These are phyloP conservation scores for Scleroderma citrinum DNA, from an alignment of 768 basidiomycete genomes.

Conservation along the genomic window DNA sequence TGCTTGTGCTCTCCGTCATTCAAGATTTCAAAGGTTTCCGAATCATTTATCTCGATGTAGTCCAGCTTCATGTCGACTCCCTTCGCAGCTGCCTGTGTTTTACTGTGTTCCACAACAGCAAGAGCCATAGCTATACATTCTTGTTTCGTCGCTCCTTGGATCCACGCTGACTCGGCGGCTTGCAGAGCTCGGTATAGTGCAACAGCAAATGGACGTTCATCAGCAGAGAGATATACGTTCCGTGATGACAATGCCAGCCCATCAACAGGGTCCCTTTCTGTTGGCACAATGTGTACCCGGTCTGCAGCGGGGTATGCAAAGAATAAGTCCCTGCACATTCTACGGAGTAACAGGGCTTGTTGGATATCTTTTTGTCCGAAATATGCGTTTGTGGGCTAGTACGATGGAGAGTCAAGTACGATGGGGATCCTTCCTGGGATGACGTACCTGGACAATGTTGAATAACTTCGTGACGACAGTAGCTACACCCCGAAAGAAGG, in stretches of 20 bases:
- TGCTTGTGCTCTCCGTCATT: constrained; percentile 24
- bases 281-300: constrained; percentile 84
- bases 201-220: constrained; percentile 58
- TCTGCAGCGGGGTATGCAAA: constrained; percentile 67
- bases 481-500: constrained; percentile 93
- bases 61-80: constrained; percentile 61
- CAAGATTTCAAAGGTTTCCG: constrained; percentile 65
- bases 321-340: constrained; percentile 73
- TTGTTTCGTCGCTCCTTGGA: constrained; percentile 40
- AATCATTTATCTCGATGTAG: constrained; percentile 87
- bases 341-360: constrained; percentile 81
- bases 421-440: background rate
- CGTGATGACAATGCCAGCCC: constrained; percentile 86
- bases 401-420: background rate
- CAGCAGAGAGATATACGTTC: constrained; percentile 69
- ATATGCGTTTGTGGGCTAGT: constrained; percentile 84
- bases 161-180: constrained; percentile 53
- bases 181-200: constrained; percentile 65
- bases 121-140: constrained; percentile 43
- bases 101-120: constrained; percentile 32
- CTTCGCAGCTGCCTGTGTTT: constrained; percentile 25
- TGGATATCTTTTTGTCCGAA: constrained; percentile 99
- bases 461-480: constrained; percentile 95
- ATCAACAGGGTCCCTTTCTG: constrained; percentile 58
- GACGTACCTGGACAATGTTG: constrained; percentile 76